Conservation (phyloP, 805 yeast species). For the Pichia thaimueangensis region DNA sequence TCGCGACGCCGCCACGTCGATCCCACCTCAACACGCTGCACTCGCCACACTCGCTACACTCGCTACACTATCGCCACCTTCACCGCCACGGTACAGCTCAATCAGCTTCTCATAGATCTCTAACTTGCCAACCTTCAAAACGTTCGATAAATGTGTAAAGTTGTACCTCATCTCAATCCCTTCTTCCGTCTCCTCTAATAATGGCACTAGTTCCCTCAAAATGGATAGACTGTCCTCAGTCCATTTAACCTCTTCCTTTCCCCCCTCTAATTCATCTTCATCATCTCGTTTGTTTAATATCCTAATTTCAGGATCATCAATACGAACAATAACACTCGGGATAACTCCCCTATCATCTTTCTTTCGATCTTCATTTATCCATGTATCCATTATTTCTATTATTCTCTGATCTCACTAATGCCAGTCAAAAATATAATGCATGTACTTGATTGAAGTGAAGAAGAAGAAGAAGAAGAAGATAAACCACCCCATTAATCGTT, state of each 20-base stretch:
- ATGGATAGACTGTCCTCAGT: slow-evolving; percentile 12
- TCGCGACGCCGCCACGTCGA: no score
- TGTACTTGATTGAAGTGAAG: no score
- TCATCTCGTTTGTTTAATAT: background rate
- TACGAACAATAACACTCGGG: background rate
- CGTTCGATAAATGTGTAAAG: slow-evolving; percentile 17
- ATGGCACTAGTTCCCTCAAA: slow-evolving; percentile 14
- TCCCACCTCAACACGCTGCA: background rate
- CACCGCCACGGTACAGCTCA: slow-evolving; percentile 18
- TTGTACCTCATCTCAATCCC: slow-evolving; percentile 18
- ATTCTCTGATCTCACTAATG: no score
- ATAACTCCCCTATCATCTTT: no score
- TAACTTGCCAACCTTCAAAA: slow-evolving; percentile 12
- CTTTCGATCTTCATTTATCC: no score
- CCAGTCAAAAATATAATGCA: no score
- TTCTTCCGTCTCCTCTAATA: slow-evolving; percentile 11
- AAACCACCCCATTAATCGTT: no score
- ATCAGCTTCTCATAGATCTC: slow-evolving; percentile 21
- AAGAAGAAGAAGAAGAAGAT: no score
- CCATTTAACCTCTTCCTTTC: slow-evolving; percentile 13
- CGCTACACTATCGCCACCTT: no score
- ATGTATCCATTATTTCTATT: no score
- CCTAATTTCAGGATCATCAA: background rate
- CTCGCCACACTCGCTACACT: background rate
- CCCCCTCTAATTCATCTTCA: background rate